These are phyloP conservation scores for Microcyclosporella mali DNA, from an alignment of 2,329 filamentous ascomycete genomes.

Conservation along the genomic window DNA sequence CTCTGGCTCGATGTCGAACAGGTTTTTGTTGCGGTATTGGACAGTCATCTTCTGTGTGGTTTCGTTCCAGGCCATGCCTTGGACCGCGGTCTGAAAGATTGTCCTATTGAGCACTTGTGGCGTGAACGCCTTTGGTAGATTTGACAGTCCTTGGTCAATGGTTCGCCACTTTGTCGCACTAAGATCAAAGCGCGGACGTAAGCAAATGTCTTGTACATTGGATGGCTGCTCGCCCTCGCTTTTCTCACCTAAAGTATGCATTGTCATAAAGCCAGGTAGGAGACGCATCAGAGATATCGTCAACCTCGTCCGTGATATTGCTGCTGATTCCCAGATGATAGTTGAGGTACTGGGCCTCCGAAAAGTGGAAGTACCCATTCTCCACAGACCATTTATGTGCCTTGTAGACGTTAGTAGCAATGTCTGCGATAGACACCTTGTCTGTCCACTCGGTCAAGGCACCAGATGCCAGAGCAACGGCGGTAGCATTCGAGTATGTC, in stretches of 20 bases:
- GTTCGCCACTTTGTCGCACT: conserved; percentile 56
- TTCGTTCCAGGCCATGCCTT: conserved; percentile 50
- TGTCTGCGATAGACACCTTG: conserved; percentile 20
- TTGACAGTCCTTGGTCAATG: conserved; percentile 56
- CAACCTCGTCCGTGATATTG: conserved; percentile 52
- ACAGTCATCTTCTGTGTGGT: conserved; percentile 51
- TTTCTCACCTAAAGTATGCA: conserved; percentile 48
- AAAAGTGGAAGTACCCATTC: conserved; percentile 56
- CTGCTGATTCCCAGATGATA: conserved; percentile 51
- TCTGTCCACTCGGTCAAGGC: conserved; percentile 36
- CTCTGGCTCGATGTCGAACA: conserved; percentile 37
- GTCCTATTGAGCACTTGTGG: conserved; percentile 55
- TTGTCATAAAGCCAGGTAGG: conserved; percentile 52
- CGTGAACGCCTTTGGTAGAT: conserved; percentile 56
- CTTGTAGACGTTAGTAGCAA: conserved; percentile 43
- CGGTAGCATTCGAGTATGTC: conserved; percentile 32
- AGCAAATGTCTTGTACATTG: neutral
- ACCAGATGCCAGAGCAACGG: conserved; percentile 34
- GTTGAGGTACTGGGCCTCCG: conserved; percentile 57
- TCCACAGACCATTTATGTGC: conserved; percentile 51
- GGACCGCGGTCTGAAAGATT: conserved; percentile 52
- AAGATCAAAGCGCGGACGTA: conserved; percentile 43
- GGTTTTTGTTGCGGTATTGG: conserved; percentile 49
- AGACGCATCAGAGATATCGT: conserved; percentile 38
- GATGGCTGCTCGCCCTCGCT: neutral